Evolutionary conservation across 2,329 filamentous ascomycete species (phyloP).

Genomic region (Delphinella strobiligena): DNA sequence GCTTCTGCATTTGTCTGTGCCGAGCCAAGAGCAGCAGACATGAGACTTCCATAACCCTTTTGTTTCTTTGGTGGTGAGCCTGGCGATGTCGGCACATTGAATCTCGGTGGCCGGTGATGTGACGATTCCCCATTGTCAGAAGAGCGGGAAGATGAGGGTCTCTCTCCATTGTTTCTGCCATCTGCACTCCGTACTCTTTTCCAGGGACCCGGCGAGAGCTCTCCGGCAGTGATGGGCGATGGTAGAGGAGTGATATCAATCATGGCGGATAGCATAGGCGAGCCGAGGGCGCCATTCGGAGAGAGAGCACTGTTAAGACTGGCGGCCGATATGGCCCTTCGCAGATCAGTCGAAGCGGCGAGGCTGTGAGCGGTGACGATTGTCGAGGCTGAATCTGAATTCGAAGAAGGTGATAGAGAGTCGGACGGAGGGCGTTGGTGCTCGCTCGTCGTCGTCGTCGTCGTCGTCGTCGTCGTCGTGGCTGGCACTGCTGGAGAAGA

Average conservation of each 20-base stretch:
- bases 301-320: constrained; percentile 7
- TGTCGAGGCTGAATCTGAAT: constrained; percentile 2
- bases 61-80: constrained; percentile 28
- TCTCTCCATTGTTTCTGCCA: constrained; percentile 14
- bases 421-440: neutral
- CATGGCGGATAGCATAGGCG: constrained; percentile 36
- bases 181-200: constrained; percentile 21
- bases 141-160: constrained; percentile 6
- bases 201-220: constrained; percentile 30
- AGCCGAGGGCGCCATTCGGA: constrained; percentile 32
- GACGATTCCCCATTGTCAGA: constrained; percentile 16
- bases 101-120: constrained; percentile 20
- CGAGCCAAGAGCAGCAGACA: constrained; percentile 26
- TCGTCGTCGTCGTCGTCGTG: neutral
- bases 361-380: constrained; percentile 1
- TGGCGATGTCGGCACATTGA: constrained; percentile 13
- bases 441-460: no score
- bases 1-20: constrained; percentile 13
- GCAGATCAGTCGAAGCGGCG: neutral
- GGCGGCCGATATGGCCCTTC: constrained; percentile 4
- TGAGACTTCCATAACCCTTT: constrained; percentile 35
- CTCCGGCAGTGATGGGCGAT: constrained; percentile 31
- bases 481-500: neutral
- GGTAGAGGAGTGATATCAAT: constrained; percentile 40
- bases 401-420: neutral